Conservation (phyloP, 2,329 filamentous ascomycete genomes). For the Aspergillus eucalypticola region DNA sequence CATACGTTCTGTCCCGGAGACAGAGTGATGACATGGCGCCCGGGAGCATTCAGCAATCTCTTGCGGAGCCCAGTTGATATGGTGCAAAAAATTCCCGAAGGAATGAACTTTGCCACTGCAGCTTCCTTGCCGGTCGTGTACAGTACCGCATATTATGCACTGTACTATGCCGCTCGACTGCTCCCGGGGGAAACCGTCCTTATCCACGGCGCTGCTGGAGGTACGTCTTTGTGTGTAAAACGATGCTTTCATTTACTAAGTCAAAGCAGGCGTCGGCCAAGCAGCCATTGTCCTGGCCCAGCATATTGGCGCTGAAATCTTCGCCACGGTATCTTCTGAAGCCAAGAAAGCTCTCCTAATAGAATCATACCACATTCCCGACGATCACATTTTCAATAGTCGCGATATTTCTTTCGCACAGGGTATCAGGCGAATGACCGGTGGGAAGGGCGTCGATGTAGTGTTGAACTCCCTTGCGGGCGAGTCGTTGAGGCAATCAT, state of each 20-base stretch:
- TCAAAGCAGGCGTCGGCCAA: background rate
- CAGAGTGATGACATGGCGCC: background rate
- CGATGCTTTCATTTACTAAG: background rate
- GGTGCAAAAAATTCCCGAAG: background rate
- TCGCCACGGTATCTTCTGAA: background rate
- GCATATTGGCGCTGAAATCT: background rate
- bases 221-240: background rate
- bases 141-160: background rate
- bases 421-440: background rate
- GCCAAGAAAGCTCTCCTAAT: background rate
- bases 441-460: background rate
- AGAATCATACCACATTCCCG: background rate
- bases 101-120: background rate
- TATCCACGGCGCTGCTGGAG: background rate
- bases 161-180: background rate
- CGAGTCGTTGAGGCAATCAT: background rate
- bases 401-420: background rate
- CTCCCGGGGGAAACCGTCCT: background rate
- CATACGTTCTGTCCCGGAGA: too few relatives aligned
- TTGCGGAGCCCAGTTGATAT: background rate
- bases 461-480: background rate
- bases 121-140: background rate
- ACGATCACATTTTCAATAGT: background rate
- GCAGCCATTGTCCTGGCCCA: background rate
- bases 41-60: background rate